A percentile compares a stretch with the other conserved stretches of the same genome.
phyloP scores from a whole-genome alignment of 2,329 filamentous ascomycete species.

The Hymenoscyphus infarciens region DNA sequence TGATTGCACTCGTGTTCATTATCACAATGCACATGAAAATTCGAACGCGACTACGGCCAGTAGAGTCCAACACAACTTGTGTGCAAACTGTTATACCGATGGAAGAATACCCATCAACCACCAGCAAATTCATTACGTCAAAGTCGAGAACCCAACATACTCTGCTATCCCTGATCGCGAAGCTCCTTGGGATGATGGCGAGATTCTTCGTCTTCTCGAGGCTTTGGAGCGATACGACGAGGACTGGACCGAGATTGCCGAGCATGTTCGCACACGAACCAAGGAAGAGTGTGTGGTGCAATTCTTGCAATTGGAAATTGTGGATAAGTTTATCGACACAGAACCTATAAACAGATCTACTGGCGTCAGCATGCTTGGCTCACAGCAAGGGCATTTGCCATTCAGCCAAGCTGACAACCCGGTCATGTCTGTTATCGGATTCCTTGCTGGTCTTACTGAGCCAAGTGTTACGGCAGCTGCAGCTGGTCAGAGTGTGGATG shows the following conservation, averaged over 20 bases:
- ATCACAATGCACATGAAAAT: constrained; percentile 60
- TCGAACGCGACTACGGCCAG: constrained; percentile 36
- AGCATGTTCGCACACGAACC: constrained; percentile 86
- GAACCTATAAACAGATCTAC: constrained; percentile 55
- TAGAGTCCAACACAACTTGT: constrained; percentile 77
- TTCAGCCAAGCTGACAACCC: constrained; percentile 94
- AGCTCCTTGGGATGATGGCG: constrained; percentile 85
- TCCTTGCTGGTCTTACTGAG: constrained; percentile 86
- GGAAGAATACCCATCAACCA: constrained; percentile 78
- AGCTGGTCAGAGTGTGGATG: constrained; percentile 80
- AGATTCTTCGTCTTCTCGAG: constrained; percentile 84
- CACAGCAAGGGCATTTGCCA: constrained; percentile 75
- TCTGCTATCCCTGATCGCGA: constrained; percentile 76
- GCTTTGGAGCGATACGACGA: constrained; percentile 91
- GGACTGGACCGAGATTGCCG: constrained; percentile 90
- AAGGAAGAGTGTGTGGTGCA: constrained; percentile 95
- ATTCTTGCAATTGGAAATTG: constrained; percentile 93
- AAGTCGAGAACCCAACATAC: constrained; percentile 85
- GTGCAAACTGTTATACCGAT: constrained; percentile 85
- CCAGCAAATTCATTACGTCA: constrained; percentile 75
- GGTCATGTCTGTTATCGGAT: constrained; percentile 92
- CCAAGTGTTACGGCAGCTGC: constrained; percentile 87
- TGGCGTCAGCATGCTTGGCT: constrained; percentile 64
- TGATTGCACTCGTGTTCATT: constrained; percentile 74
- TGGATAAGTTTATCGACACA: constrained; percentile 92